phyloP scores from a whole-genome alignment of 208 protist genomes.

The Crithidia bombi region DNA sequence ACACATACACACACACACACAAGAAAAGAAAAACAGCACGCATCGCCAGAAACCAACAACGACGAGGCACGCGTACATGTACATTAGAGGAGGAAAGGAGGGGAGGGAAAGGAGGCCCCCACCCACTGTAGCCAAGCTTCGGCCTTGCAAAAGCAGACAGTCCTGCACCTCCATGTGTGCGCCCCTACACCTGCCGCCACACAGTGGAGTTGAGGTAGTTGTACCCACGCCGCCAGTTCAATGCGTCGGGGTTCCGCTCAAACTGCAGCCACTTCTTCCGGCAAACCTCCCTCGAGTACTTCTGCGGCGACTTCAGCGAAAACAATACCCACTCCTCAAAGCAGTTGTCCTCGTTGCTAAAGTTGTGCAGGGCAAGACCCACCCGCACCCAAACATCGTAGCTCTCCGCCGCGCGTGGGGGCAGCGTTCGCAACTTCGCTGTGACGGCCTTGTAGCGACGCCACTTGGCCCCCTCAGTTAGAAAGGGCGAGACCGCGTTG shows the following conservation, averaged over 20 bases:
- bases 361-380: constrained; percentile 86
- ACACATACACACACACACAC: background rate
- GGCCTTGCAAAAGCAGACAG: too few species aligned
- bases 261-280: constrained; percentile 86
- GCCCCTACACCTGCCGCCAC: constrained; percentile 59
- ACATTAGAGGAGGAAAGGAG: too few species aligned
- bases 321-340: constrained; percentile 90
- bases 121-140: too few species aligned
- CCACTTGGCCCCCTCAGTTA: constrained; percentile 80
- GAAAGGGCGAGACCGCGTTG: constrained; percentile 72
- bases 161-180: too few species aligned
- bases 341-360: constrained; percentile 86
- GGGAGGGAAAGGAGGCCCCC: too few species aligned
- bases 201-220: constrained; percentile 85
- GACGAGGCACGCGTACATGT: too few species aligned
- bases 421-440: constrained; percentile 60
- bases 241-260: constrained; percentile 80
- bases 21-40: background rate
- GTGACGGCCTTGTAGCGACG: constrained; percentile 65
- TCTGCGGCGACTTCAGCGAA: constrained; percentile 75
- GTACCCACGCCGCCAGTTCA: constrained; percentile 85
- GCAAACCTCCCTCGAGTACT: constrained; percentile 80
- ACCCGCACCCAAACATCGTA: constrained; percentile 86
- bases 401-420: constrained; percentile 58
- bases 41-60: background rate